These are phyloP conservation scores for Aspergillus ibericus DNA, from an alignment of 2,329 filamentous ascomycete genomes.

Conservation along the genomic window DNA sequence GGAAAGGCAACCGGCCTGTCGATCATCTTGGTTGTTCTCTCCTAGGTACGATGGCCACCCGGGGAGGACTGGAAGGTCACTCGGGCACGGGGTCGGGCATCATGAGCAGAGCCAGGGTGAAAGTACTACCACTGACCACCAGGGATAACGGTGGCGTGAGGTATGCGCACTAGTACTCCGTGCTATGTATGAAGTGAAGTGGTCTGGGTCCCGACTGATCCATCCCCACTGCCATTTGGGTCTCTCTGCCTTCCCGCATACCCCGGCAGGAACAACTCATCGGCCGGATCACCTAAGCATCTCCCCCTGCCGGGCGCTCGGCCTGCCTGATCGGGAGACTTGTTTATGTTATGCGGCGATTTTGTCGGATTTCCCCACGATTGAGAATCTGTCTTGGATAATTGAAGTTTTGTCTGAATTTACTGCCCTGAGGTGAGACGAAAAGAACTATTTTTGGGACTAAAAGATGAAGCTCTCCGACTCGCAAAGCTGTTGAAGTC, in stretches of 20 bases:
- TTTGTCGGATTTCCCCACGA: neutral
- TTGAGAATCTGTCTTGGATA: neutral
- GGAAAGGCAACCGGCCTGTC: conserved; percentile 12
- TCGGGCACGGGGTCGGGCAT: neutral
- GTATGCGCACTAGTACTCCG: neutral
- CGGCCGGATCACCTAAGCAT: conserved; percentile 16
- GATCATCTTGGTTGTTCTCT: conserved; percentile 7
- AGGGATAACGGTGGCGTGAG: neutral
- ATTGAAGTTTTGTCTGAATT: neutral
- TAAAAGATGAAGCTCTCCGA: neutral
- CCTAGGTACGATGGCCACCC: neutral
- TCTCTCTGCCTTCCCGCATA: neutral
- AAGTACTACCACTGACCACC: neutral
- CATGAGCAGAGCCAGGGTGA: neutral
- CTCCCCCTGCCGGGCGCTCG: conserved; percentile 8
- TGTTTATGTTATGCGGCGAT: conserved; percentile 31
- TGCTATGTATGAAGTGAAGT: no score
- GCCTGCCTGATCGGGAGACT: conserved; percentile 37
- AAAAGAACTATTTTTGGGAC: neutral
- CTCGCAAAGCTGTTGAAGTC: neutral
- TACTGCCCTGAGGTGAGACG: conserved; percentile 3
- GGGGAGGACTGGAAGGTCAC: neutral
- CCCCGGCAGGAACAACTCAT: conserved; percentile 9
- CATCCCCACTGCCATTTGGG: conserved; percentile 4
- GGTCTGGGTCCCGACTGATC: no score